Conservation (phyloP, 139 green algal genomes). For the Chlamydomonas applanata region DNA sequence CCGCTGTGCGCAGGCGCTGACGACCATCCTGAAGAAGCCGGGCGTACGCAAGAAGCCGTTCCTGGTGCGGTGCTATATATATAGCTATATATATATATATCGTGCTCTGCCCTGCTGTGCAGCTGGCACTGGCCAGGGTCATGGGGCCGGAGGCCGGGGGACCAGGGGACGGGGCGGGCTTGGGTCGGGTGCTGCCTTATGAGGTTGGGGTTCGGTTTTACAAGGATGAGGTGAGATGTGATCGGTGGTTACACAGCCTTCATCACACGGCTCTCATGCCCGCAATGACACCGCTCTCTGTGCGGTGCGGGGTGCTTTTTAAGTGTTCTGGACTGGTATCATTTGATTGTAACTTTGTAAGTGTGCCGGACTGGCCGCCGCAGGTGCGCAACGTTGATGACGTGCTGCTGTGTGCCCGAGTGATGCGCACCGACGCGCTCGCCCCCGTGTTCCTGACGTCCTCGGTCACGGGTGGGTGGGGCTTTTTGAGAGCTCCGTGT, state of each 20-base stretch:
- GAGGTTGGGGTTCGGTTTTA: too few species aligned
- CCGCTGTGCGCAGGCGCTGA: constrained; percentile 38
- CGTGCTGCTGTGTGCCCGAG: constrained; percentile 78
- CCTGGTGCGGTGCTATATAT: too few species aligned
- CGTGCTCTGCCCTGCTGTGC: too few species aligned
- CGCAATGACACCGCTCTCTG: background rate
- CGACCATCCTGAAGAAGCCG: constrained; percentile 83
- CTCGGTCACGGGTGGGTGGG: constrained; percentile 64
- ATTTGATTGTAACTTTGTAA: constrained; percentile 12
- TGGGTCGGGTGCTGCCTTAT: too few species aligned
- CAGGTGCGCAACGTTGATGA: constrained; percentile 68
- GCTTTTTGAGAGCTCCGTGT: background rate
- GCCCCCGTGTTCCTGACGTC: constrained; percentile 92
- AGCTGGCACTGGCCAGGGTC: too few species aligned
- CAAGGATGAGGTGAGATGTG: too few species aligned
- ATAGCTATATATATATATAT: too few species aligned
- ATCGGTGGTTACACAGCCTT: too few species aligned
- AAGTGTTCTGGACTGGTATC: background rate
- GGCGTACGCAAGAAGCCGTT: constrained; percentile 87
- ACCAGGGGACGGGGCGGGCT: too few species aligned
- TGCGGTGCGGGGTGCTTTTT: too few species aligned
- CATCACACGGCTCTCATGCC: background rate
- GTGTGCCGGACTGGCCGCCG: too few species aligned
- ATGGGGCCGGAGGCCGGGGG: too few species aligned
- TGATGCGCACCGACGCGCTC: constrained; percentile 80